Conservation (phyloP, 2,329 filamentous ascomycete genomes). For the Westerdykella aurantiaca region DNA sequence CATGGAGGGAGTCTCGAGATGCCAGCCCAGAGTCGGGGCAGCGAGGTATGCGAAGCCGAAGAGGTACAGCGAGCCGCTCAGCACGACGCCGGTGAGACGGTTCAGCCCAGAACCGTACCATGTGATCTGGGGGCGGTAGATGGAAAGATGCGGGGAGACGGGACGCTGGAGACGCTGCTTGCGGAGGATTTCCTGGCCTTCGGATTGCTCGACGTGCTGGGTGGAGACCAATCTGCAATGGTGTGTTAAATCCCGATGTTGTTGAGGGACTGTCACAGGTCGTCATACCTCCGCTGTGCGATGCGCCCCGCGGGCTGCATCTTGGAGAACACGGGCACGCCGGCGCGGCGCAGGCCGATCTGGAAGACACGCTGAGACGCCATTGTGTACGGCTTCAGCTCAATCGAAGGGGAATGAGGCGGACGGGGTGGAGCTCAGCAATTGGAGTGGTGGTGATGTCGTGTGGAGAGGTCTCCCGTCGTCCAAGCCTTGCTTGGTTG, state of each 20-base stretch:
- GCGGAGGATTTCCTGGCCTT: slow-evolving; percentile 63
- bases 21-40: slow-evolving; percentile 68
- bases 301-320: slow-evolving; percentile 36
- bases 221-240: slow-evolving; percentile 47
- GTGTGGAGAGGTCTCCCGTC: slow-evolving; percentile 11
- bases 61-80: slow-evolving; percentile 70
- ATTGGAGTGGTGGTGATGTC: slow-evolving; percentile 27
- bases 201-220: slow-evolving; percentile 50
- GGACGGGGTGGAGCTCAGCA: slow-evolving; percentile 15
- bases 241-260: slow-evolving; percentile 8
- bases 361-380: slow-evolving; percentile 44
- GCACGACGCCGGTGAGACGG: slow-evolving; percentile 72
- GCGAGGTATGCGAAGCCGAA: slow-evolving; percentile 77
- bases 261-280: slow-evolving; percentile 11
- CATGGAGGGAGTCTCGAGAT: slow-evolving; percentile 59
- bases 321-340: slow-evolving; percentile 39
- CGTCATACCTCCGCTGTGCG: slow-evolving; percentile 45
- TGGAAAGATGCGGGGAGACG: slow-evolving; percentile 74
- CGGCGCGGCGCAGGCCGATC: slow-evolving; percentile 39
- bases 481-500: slow-evolving; percentile 7
- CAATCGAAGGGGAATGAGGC: slow-evolving; percentile 14
- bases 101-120: slow-evolving; percentile 72
- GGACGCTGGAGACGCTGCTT: slow-evolving; percentile 76
- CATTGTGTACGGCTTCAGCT: slow-evolving; percentile 21
- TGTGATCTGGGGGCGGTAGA: slow-evolving; percentile 83